phyloP scores from a whole-genome alignment of 495 filamentous ascomycete genomes.

The Thermochaetoides thermophila region DNA sequence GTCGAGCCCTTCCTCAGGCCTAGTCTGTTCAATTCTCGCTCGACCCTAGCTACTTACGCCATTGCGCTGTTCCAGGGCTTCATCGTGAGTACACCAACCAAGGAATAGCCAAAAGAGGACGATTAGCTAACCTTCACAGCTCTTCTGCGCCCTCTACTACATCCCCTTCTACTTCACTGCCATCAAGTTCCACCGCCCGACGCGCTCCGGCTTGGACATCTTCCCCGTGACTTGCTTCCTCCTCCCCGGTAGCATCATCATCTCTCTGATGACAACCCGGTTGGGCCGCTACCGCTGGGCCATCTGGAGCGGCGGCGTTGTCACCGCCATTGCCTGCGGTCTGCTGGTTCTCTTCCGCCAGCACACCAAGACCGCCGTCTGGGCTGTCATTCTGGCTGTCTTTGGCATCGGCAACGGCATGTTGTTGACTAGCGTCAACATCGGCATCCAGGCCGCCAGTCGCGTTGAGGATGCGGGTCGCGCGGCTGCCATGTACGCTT shows the following conservation, averaged over 20 bases:
- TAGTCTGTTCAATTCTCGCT: slow-evolving; percentile 28
- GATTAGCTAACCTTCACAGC: too few species aligned
- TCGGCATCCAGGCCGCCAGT: slow-evolving; percentile 39
- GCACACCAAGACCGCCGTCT: slow-evolving; percentile 29
- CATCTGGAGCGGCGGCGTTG: slow-evolving; percentile 42
- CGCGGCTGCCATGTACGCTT: slow-evolving; percentile 43
- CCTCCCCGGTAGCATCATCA: slow-evolving; percentile 27
- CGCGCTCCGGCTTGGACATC: slow-evolving; percentile 33
- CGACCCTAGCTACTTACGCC: slow-evolving; percentile 22
- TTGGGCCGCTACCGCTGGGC: slow-evolving; percentile 39
- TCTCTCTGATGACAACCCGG: slow-evolving; percentile 32
- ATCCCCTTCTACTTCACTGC: slow-evolving; percentile 52
- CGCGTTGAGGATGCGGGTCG: slow-evolving; percentile 34
- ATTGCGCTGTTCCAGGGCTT: slow-evolving; percentile 23
- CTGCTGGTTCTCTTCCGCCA: slow-evolving; percentile 31
- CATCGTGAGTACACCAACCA: slow-evolving; percentile 23
- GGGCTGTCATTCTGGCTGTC: slow-evolving; percentile 38
- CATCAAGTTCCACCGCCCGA: slow-evolving; percentile 38
- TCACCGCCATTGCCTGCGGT: slow-evolving; percentile 34
- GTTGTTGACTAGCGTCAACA: slow-evolving; percentile 35
- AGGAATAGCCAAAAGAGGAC: too few species aligned
- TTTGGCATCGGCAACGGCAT: slow-evolving; percentile 40
- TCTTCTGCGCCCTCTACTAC: slow-evolving; percentile 36
- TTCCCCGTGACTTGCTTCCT: slow-evolving; percentile 18
- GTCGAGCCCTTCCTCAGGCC: slow-evolving; percentile 39